phyloP scores from a whole-genome alignment of 768 basidiomycete species.

The Lactarius hatsudake region DNA sequence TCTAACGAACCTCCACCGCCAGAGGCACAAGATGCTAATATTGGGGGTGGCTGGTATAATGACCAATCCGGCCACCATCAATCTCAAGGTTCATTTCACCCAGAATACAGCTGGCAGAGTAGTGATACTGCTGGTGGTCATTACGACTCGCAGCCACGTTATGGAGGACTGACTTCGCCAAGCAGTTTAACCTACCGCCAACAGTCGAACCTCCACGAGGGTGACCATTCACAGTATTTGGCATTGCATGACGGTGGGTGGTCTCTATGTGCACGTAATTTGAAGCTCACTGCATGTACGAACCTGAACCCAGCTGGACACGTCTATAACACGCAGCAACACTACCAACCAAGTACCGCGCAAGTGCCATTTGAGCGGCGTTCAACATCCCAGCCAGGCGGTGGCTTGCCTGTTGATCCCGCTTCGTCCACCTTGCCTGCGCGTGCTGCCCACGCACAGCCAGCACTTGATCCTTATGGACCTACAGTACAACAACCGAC shows the following conservation, averaged over 20 bases:
- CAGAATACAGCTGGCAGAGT: conserved; percentile 17
- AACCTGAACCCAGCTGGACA: conserved; percentile 7
- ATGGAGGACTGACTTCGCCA: conserved; percentile 7
- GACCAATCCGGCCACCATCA: conserved; percentile 14
- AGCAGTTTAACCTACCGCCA: conserved; percentile 3
- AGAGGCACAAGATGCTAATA: conserved; percentile 2
- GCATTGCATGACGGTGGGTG: conserved; percentile 23
- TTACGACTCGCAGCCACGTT: conserved; percentile 15
- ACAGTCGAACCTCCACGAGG: not conserved
- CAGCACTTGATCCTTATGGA: conserved; percentile 10
- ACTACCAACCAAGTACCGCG: conserved; percentile 2
- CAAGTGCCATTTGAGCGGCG: conserved; percentile 4
- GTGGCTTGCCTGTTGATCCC: not conserved
- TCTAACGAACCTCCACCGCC: conserved; percentile 2
- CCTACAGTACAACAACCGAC: conserved; percentile 6
- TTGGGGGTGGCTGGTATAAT: conserved; percentile 6
- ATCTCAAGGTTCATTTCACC: conserved; percentile 1
- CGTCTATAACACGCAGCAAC: conserved; percentile 8
- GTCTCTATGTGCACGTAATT: not conserved
- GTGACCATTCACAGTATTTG: conserved; percentile 10
- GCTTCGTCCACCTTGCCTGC: conserved; percentile 13
- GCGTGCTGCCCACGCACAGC: conserved; percentile 13
- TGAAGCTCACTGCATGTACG: conserved; percentile 2
- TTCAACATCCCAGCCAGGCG: not conserved
- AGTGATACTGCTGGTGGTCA: conserved; percentile 1